Base-by-base conservation (phyloP, 108 stramenopile species). In the Asterionellopsis glacialis region DNA sequence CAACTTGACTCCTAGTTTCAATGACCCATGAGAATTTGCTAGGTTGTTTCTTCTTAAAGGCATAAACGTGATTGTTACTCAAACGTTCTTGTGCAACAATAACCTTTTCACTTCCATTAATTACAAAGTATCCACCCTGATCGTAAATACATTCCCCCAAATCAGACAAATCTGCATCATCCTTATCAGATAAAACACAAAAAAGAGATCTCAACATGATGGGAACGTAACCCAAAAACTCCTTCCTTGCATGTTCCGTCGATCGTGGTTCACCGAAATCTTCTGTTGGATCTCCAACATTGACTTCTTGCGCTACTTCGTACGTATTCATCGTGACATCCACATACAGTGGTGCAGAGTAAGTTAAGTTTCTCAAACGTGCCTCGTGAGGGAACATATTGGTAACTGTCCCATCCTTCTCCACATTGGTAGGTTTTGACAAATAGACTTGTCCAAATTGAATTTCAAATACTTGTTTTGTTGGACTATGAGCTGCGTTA, bases 41-140 rank as follows among this genome's bases (percentile, higher is more conserved):
- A 14, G 96, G 95, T 67, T 96, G 95, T 66, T 96, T 95, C 95
- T 96, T 96, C 63, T 82, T 68, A 69, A 99, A 99, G 27, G 93
- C 94, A 78, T 99, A 99, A 14, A 99, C 97, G 64, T 97, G 94
- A 82, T 99, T 99, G 70, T 97, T 98, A 61, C 82, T 82, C 81
- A 98, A 94, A 47, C 98, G 94, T 69, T 99, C 99, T 67, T 97
- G 96, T 0, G 98, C 98, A 62, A 99, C 91, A 50, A 99, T 95
- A 55, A 99, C 99, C 77, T 97, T 99, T 70, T 99, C 98, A 25
- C 88, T 87, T 11, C 99, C 99, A 67, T 99, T 99, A 68, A 99
- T 97, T 39, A 99, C 91, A 79, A 99, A 99, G 81, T 99, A 99
- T 14, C 99, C 99, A 23, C 99, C 99, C 78, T 98, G 97, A 75